These are phyloP conservation scores for Hibiscus mutabilis DNA, from an alignment of 345 rosid species.

Conservation along the genomic window DNA sequence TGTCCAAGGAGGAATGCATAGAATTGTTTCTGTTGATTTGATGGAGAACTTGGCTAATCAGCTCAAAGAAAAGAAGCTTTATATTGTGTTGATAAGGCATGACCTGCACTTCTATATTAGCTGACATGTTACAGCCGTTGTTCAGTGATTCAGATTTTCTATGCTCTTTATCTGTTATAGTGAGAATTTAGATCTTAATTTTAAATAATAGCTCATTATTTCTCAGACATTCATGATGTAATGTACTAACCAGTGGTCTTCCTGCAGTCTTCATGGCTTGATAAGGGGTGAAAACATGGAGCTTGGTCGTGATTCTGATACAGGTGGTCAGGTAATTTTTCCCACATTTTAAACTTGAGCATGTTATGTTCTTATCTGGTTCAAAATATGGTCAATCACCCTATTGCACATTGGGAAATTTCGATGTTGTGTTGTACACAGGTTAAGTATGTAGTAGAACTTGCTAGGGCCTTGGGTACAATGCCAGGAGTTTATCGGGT, in stretches of 20 bases:
- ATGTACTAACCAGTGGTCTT: slow-evolving; percentile 6
- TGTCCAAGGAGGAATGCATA: slow-evolving; percentile 43
- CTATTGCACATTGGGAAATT: background rate
- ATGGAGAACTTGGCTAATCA: slow-evolving; percentile 72
- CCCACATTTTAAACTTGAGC: background rate
- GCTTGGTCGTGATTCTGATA: slow-evolving; percentile 84
- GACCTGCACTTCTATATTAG: slow-evolving; percentile 1
- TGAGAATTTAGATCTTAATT: background rate
- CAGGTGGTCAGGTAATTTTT: slow-evolving; percentile 68
- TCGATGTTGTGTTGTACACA: slow-evolving; percentile 17
- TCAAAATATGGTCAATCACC: background rate
- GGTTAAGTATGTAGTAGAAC: slow-evolving; percentile 89
- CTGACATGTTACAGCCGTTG: background rate
- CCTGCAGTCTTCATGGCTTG: slow-evolving; percentile 73
- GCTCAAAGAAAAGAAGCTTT: slow-evolving; percentile 61
- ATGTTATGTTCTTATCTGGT: background rate
- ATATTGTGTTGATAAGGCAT: slow-evolving; percentile 78
- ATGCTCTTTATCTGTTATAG: background rate
- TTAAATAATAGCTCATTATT: background rate
- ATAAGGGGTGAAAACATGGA: slow-evolving; percentile 83
- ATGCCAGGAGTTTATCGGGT: slow-evolving; percentile 81
- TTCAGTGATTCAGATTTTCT: background rate
- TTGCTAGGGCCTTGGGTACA: slow-evolving; percentile 72
- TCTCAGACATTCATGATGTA: background rate
- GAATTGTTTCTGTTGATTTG: slow-evolving; percentile 54